phyloP scores from a whole-genome alignment of 2,329 filamentous ascomycete genomes.

The Colletotrichum gloeosporioides region DNA sequence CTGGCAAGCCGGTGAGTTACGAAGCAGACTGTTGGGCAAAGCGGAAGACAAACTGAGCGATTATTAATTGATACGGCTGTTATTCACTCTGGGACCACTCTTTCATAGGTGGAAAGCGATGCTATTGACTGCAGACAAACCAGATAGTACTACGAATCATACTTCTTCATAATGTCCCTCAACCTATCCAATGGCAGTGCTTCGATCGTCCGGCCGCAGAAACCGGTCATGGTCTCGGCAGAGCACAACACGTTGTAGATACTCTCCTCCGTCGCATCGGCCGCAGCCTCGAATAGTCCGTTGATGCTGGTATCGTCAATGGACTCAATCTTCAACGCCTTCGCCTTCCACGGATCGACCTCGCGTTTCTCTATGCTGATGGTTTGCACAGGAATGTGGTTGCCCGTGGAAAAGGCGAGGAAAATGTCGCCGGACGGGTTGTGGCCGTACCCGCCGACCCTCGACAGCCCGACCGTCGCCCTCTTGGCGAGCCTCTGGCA shows the following conservation, averaged over 20 bases:
- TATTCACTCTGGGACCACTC: neutral
- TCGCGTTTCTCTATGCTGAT: constrained; percentile 30
- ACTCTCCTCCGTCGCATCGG: constrained; percentile 69
- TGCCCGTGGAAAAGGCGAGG: constrained; percentile 69
- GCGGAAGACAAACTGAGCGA: neutral
- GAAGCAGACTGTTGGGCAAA: neutral
- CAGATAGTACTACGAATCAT: neutral
- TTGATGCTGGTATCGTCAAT: constrained; percentile 67
- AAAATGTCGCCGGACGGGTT: constrained; percentile 72
- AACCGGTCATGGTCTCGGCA: constrained; percentile 63
- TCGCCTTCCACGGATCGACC: constrained; percentile 47
- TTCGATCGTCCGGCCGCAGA: constrained; percentile 53
- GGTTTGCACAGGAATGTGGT: constrained; percentile 51
- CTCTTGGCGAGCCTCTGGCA: constrained; percentile 64
- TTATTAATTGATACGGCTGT: neutral
- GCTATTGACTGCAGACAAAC: neutral
- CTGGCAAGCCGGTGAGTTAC: neutral
- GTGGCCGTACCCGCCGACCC: constrained; percentile 65
- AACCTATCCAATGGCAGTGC: constrained; percentile 53
- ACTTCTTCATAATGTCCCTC: constrained; percentile 50
- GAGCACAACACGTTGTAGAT: constrained; percentile 70
- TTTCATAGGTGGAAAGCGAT: neutral
- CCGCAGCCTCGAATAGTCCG: constrained; percentile 64
- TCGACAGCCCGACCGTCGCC: constrained; percentile 64
- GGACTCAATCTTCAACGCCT: constrained; percentile 43